phyloP scores from a whole-genome alignment of 73 alveolate genomes.

The Tetrahymena borealis region DNA sequence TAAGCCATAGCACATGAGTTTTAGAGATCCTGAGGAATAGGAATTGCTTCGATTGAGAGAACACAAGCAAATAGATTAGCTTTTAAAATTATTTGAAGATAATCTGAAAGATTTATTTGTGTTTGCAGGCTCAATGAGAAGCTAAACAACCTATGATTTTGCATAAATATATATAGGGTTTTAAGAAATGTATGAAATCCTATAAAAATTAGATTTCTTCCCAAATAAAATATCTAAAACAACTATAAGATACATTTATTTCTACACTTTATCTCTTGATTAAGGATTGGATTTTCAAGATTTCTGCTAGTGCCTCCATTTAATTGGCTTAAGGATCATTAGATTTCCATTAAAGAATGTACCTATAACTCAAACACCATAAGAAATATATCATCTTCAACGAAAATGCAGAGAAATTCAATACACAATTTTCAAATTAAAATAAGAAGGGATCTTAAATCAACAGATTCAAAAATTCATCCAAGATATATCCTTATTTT shows the following conservation, averaged over 20 bases:
- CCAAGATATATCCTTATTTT: not conserved
- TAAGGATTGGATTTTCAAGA: not conserved
- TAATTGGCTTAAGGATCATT: not conserved
- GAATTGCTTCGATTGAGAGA: not conserved
- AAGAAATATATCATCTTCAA: not conserved
- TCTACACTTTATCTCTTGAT: not conserved
- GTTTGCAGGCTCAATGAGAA: not conserved
- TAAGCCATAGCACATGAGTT: not conserved
- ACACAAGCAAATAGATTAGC: not conserved
- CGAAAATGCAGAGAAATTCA: not conserved
- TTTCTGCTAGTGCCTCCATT: not conserved
- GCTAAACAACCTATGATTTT: not conserved
- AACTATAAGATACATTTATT: not conserved
- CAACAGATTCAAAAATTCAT: not conserved
- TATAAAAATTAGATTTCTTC: not conserved
- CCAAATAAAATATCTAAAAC: not conserved
- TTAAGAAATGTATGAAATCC: not conserved
- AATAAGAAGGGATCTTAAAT: not conserved
- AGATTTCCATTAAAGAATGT: not conserved
- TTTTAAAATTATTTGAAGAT: not conserved
- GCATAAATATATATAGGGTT: not conserved
- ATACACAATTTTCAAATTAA: not conserved
- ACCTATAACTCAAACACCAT: not conserved
- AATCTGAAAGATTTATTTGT: not conserved
- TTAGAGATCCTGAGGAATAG: not conserved